A percentile compares a stretch with the other conserved stretches of the same genome.
These are phyloP conservation scores for Penicillium sp. DNA, from an alignment of 2,329 filamentous ascomycete genomes.

Conservation along the genomic window DNA sequence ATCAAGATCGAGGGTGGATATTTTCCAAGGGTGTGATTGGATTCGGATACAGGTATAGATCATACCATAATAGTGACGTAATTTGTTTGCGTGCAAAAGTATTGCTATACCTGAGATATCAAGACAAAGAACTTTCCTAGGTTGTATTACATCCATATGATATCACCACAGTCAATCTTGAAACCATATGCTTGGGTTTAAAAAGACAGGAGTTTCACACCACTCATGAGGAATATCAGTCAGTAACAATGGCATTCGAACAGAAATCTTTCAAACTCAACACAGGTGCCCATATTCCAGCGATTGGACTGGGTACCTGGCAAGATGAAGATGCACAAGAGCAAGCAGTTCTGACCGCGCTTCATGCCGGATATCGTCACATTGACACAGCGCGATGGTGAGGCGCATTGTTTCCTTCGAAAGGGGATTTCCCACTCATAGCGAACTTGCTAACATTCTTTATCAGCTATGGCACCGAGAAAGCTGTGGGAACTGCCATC, in stretches of 20 bases:
- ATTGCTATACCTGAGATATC: no score
- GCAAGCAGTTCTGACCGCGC: constrained; percentile 48
- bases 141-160: not conserved
- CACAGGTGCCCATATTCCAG: constrained; percentile 49
- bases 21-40: not conserved
- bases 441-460: no score
- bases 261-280: constrained; percentile 44
- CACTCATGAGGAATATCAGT: not conserved
- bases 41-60: not conserved
- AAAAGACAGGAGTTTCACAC: not conserved
- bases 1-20: not conserved
- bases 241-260: not conserved
- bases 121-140: no score
- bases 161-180: not conserved
- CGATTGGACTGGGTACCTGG: constrained; percentile 57
- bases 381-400: constrained; percentile 55
- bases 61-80: no score
- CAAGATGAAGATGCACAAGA: constrained; percentile 55
- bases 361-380: constrained; percentile 56
- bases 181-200: not conserved
- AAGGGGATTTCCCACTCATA: no score
- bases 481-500: constrained; percentile 65
- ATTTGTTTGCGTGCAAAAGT: no score
- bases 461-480: constrained; percentile 62
- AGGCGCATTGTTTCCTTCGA: constrained; percentile 7